A percentile compares a stretch with the other conserved stretches of the same genome.
These are phyloP conservation scores for Mollisia scopiformis DNA, from an alignment of 2,329 filamentous ascomycete genomes.

Conservation along the genomic window DNA sequence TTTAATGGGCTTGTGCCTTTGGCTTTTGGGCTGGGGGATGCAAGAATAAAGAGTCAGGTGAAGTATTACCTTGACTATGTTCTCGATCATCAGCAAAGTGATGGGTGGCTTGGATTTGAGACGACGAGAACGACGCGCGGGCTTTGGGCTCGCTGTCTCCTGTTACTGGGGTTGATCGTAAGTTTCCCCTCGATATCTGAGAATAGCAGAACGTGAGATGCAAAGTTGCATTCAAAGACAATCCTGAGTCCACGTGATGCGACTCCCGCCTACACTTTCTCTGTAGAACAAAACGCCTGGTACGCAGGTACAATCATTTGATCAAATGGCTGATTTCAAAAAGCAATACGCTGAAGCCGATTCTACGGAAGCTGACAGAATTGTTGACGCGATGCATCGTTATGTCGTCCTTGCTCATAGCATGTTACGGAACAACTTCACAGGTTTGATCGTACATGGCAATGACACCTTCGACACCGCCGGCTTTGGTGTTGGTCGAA, in stretches of 20 bases:
- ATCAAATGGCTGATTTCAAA: neutral
- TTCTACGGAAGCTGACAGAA: neutral
- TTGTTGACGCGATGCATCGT: neutral
- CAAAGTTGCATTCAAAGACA: neutral
- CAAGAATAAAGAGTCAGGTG: slow-evolving; percentile 52
- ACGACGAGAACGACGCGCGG: slow-evolving; percentile 16
- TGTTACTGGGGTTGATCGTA: neutral
- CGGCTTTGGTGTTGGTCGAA: slow-evolving; percentile 14
- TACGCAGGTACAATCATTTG: neutral
- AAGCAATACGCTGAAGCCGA: neutral
- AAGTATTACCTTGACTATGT: slow-evolving; percentile 48
- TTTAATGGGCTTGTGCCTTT: slow-evolving; percentile 61
- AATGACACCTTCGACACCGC: neutral
- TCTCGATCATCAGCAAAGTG: slow-evolving; percentile 49
- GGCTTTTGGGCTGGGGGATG: slow-evolving; percentile 52
- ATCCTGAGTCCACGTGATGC: too few relatives aligned
- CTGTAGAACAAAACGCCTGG: neutral
- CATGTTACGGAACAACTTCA: slow-evolving; percentile 3
- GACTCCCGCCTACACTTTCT: too few relatives aligned
- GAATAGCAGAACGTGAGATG: neutral
- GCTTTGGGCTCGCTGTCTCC: slow-evolving; percentile 27
- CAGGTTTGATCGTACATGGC: neutral
- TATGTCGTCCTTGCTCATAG: neutral
- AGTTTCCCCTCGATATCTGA: neutral
- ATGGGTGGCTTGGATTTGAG: slow-evolving; percentile 63